phyloP scores from a whole-genome alignment of 2,329 filamentous ascomycete genomes.

The Blastomyces percursus region DNA sequence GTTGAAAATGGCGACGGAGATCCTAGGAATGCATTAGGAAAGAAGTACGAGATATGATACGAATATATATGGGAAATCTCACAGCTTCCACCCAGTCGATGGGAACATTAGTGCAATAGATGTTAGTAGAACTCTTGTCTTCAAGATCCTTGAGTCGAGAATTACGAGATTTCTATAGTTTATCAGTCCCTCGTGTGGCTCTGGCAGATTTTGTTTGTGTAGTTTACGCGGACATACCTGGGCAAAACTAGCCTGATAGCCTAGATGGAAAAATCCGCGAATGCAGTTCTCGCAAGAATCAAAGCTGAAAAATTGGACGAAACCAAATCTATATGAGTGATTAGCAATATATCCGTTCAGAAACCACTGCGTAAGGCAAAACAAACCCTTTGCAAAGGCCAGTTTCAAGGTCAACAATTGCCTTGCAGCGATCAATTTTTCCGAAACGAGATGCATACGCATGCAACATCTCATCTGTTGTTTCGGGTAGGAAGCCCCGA shows the following conservation, averaged over 20 bases:
- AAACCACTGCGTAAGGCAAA: not conserved
- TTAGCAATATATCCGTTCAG: slow-evolving; percentile 21
- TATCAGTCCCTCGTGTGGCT: slow-evolving; percentile 19
- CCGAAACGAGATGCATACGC: slow-evolving; percentile 80
- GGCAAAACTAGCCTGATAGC: slow-evolving; percentile 96
- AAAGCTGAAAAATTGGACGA: slow-evolving; percentile 85
- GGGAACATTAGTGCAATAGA: slow-evolving; percentile 95
- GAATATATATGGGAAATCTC: slow-evolving; percentile 24
- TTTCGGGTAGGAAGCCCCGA: slow-evolving; percentile 86
- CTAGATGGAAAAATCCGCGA: slow-evolving; percentile 82
- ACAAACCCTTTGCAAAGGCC: slow-evolving; percentile 90
- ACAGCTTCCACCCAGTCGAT: slow-evolving; percentile 85
- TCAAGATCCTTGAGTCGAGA: slow-evolving; percentile 93
- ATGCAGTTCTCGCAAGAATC: slow-evolving; percentile 92
- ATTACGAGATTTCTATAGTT: slow-evolving; percentile 80
- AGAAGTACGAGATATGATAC: slow-evolving; percentile 12
- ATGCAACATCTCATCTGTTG: slow-evolving; percentile 79
- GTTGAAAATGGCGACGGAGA: slow-evolving; percentile 54
- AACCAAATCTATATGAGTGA: slow-evolving; percentile 64
- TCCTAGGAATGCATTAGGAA: slow-evolving; percentile 40
- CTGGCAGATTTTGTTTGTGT: slow-evolving; percentile 12
- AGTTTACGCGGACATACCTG: slow-evolving; percentile 47
- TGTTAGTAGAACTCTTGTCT: slow-evolving; percentile 79
- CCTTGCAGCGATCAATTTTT: slow-evolving; percentile 91
- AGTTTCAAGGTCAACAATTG: slow-evolving; percentile 90